Evolutionary conservation across 495 filamentous ascomycete species (phyloP).

Genomic region (Tricharina praecox): DNA sequence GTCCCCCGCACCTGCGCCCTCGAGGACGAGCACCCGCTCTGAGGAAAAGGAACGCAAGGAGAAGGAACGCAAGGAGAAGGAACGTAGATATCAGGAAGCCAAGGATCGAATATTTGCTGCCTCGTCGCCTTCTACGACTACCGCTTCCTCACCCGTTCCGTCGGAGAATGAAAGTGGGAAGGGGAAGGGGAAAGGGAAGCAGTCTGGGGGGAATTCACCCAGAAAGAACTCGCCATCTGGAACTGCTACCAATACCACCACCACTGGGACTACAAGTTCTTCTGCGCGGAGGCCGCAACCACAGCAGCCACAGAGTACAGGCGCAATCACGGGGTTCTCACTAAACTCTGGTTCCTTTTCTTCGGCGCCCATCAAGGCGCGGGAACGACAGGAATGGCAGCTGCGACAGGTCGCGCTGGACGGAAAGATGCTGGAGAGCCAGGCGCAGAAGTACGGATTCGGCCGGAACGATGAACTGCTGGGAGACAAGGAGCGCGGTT

Average conservation of each 20-base stretch:
- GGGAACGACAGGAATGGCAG: background rate
- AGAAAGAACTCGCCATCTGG: background rate
- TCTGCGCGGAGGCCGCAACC: background rate
- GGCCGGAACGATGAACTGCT: slow-evolving; percentile 1
- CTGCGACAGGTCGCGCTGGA: slow-evolving; percentile 13
- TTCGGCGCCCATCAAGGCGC: slow-evolving; percentile 2
- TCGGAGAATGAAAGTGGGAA: no score
- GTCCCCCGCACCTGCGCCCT: background rate
- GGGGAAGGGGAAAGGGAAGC: slow-evolving; percentile 5
- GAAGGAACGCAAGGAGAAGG: slow-evolving; percentile 17
- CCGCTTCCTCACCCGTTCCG: no score
- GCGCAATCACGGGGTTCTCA: slow-evolving; percentile 17
- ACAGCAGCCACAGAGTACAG: slow-evolving; percentile 3
- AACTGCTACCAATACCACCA: no score
- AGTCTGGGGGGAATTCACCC: background rate
- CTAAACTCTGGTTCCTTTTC: slow-evolving; percentile 18
- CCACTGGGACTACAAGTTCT: no score
- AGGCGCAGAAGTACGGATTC: slow-evolving; percentile 10
- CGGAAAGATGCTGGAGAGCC: slow-evolving; percentile 21
- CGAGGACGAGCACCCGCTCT: background rate
- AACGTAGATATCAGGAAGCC: slow-evolving; percentile 20
- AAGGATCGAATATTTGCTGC: slow-evolving; percentile 21
- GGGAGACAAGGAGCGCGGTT: slow-evolving; percentile 5
- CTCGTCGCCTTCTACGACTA: background rate
- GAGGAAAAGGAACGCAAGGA: slow-evolving; percentile 19